Conservation (phyloP, 306 rosid genomes). For the Prunus fruticosa region DNA sequence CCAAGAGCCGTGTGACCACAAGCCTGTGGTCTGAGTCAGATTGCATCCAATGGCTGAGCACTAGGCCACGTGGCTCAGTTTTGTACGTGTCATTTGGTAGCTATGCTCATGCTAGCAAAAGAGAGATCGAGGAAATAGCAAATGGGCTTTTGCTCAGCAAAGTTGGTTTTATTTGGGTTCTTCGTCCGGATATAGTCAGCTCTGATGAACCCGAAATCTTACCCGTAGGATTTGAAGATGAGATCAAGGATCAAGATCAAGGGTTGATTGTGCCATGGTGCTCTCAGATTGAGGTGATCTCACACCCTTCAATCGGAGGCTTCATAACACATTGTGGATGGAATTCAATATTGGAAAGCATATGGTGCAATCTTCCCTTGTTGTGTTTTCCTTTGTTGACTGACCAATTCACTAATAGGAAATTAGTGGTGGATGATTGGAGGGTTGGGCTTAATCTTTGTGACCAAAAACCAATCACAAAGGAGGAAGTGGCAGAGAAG, state of each 20-base stretch:
- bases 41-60: slow-evolving; percentile 24
- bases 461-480: slow-evolving; percentile 16
- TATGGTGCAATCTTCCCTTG: slow-evolving; percentile 28
- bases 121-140: slow-evolving; percentile 22
- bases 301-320: slow-evolving; percentile 30
- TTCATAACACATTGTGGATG: slow-evolving; percentile 40
- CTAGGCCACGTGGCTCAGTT: slow-evolving; percentile 24
- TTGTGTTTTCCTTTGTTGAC: slow-evolving; percentile 26
- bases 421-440: slow-evolving; percentile 43
- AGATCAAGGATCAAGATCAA: not conserved
- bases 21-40: slow-evolving; percentile 10
- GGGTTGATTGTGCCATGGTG: slow-evolving; percentile 34
- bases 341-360: slow-evolving; percentile 35
- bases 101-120: not conserved
- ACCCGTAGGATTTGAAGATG: slow-evolving; percentile 24
- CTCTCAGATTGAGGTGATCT: slow-evolving; percentile 29
- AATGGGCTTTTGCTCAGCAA: slow-evolving; percentile 17
- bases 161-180: slow-evolving; percentile 27
- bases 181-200: slow-evolving; percentile 21
- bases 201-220: not conserved
- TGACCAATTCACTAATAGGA: slow-evolving; percentile 35
- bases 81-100: slow-evolving; percentile 29
- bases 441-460: slow-evolving; percentile 31
- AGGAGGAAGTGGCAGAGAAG: slow-evolving; percentile 26
- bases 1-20: not conserved